Conservation (phyloP, 2,329 filamentous ascomycete species). For the Epichloe coenophiala region DNA sequence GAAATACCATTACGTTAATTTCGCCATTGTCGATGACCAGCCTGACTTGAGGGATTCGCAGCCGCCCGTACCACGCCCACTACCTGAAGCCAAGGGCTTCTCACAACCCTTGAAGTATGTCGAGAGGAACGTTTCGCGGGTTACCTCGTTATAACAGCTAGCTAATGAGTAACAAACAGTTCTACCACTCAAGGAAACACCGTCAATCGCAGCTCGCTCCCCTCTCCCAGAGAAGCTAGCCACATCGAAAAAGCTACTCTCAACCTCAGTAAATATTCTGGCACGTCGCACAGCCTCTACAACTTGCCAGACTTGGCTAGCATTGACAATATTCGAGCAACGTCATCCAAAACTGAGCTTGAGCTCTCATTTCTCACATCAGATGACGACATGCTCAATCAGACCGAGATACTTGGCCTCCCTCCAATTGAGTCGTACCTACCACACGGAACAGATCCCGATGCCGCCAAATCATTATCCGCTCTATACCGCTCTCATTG, state of each 20-base stretch:
- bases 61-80: conserved; percentile 31
- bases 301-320: conserved; percentile 42
- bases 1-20: conserved; percentile 88
- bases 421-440: conserved; percentile 77
- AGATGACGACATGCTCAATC: conserved; percentile 34
- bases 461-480: conserved; percentile 72
- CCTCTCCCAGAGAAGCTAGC: conserved; percentile 17
- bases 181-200: conserved; percentile 16
- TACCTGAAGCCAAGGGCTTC: conserved; percentile 33
- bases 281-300: conserved; percentile 36
- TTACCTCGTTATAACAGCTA: background rate
- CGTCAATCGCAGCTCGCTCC: conserved; percentile 14
- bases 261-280: conserved; percentile 7
- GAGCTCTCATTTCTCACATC: conserved; percentile 48
- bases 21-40: conserved; percentile 45
- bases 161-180: conserved; percentile 18
- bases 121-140: background rate
- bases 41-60: conserved; percentile 32
- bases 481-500: conserved; percentile 90
- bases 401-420: conserved; percentile 62
- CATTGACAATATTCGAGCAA: conserved; percentile 45
- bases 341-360: conserved; percentile 43
- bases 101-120: conserved; percentile 38
- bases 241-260: conserved; percentile 8
- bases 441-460: conserved; percentile 67